Percentiles rank a stretch among this genome's conserved stretches.
phyloP scores from a whole-genome alignment of 768 basidiomycete genomes.

The Leucosporidium scottii region DNA sequence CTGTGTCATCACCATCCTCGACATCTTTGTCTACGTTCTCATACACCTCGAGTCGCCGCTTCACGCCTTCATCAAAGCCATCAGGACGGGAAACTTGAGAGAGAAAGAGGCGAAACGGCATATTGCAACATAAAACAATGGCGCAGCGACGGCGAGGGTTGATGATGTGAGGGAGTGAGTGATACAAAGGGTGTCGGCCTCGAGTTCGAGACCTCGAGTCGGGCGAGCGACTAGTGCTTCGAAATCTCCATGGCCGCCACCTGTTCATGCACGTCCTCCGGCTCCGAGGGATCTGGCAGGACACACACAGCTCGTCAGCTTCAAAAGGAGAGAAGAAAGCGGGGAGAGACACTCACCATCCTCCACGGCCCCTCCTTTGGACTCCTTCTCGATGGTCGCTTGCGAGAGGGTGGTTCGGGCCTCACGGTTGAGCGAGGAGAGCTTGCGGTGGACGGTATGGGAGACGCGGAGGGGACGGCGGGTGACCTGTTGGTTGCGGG shows the following conservation, averaged over 20 bases:
- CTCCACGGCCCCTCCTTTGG: slow-evolving; percentile 26
- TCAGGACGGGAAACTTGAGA: no score
- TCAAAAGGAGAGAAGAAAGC: not conserved
- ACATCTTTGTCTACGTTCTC: slow-evolving; percentile 66
- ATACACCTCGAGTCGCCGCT: slow-evolving; percentile 56
- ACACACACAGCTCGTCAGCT: not conserved
- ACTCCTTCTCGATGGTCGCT: slow-evolving; percentile 33
- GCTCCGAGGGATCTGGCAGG: not conserved
- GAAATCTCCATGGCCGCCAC: not conserved
- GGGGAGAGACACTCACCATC: slow-evolving; percentile 5
- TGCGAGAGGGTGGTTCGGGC: slow-evolving; percentile 28
- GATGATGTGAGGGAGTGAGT: no score
- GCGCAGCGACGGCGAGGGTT: no score
- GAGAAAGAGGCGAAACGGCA: no score
- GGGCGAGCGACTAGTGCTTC: no score
- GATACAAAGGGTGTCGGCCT: no score
- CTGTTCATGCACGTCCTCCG: not conserved
- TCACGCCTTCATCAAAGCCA: no score
- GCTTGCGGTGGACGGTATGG: slow-evolving; percentile 26
- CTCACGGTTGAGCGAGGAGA: slow-evolving; percentile 29
- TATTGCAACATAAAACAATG: no score
- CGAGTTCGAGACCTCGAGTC: no score
- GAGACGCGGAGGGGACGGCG: slow-evolving; percentile 31
- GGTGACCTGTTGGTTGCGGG: slow-evolving; percentile 22
- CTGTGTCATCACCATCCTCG: slow-evolving; percentile 62